Conservation (phyloP, 169 alveolate genomes). For the Neospora caninum region DNA sequence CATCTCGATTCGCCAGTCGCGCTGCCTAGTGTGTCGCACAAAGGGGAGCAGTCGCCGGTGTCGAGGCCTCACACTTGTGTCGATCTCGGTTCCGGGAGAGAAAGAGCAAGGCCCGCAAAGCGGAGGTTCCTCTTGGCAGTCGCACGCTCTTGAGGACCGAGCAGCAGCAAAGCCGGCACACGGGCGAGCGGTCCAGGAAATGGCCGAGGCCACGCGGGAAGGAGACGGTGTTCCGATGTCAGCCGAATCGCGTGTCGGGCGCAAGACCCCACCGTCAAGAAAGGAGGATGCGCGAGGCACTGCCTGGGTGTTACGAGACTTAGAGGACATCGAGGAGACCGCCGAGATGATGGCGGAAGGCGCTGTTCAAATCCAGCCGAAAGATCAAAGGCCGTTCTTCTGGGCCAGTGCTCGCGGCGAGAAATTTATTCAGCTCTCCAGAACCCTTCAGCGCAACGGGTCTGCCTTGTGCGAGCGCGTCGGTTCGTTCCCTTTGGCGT, state of each 20-base stretch:
- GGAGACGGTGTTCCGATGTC: neutral
- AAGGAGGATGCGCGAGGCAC: neutral
- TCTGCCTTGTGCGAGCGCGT: neutral
- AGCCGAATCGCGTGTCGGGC: too few species aligned
- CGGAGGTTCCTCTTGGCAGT: too few species aligned
- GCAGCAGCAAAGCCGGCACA: too few species aligned
- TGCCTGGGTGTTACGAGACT: slow-evolving; percentile 15
- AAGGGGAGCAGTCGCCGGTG: slow-evolving; percentile 28
- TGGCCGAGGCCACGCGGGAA: neutral
- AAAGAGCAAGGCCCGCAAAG: neutral
- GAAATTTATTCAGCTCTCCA: slow-evolving; percentile 5
- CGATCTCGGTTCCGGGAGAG: neutral
- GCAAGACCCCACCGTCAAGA: neutral
- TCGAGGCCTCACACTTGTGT: neutral
- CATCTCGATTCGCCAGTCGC: slow-evolving; percentile 34
- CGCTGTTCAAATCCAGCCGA: neutral
- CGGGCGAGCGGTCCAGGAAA: neutral
- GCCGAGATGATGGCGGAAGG: slow-evolving; percentile 14
- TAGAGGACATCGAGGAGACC: neutral
- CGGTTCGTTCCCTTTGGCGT: neutral
- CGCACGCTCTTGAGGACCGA: too few species aligned
- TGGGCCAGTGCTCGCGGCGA: slow-evolving; percentile 4
- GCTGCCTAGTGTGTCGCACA: neutral
- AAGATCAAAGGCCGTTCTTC: slow-evolving; percentile 16
- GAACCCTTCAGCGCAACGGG: neutral